Evolutionary conservation across 1,284 basidiomycete genomes (phyloP), one percentile per base, ranked within the genome.

Genomic region (Ustilago curta): DNA sequence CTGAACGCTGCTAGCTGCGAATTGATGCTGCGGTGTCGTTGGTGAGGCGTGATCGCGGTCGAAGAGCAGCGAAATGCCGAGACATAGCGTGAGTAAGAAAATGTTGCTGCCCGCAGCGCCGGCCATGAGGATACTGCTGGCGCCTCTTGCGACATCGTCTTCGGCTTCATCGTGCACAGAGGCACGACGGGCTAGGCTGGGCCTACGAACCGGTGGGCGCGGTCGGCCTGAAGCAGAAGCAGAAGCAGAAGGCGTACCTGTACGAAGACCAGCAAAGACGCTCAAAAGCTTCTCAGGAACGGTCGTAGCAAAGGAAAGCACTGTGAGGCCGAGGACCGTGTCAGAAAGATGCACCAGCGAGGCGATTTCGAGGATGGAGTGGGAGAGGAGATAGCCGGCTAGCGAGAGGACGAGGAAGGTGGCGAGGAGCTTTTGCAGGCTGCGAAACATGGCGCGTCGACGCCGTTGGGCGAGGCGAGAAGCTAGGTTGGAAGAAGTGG

Each of bases 231-330:
- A 14, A n/a, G 50, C 23, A 0, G 54, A 6, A 16, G 60, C n/a
- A 0, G 54, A 9, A n/a, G 50, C 23, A 0, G 54, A 6, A 16
- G 60, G n/a, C 0, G 54, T 9, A 16, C 57, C 65, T 11, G 65
- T 50, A 8, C 59, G 59, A 3, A 67, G 61, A 2, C 80, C 84
- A 6, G 70, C 74, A 42, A 82, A 69, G 47, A 80, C 67, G 11
- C 81, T 80, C 11, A 85, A 77, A 19, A 81, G 55, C 63, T 85
- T 85, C 40, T 84, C 84, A 0, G 84, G 84, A 8, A 85, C 53
- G 16, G 84, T 85, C 9, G 84, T 85, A 1, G 80, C 79, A 39
- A 85, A 78, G 16, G 76, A 77, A 11, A 85, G 73, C 18, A 84
- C 62, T 9, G 81, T 81, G 19, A 85, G 59, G 19, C 84, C 84